Conservation (phyloP, 441 rosid species). For the Kokia cookei region DNA sequence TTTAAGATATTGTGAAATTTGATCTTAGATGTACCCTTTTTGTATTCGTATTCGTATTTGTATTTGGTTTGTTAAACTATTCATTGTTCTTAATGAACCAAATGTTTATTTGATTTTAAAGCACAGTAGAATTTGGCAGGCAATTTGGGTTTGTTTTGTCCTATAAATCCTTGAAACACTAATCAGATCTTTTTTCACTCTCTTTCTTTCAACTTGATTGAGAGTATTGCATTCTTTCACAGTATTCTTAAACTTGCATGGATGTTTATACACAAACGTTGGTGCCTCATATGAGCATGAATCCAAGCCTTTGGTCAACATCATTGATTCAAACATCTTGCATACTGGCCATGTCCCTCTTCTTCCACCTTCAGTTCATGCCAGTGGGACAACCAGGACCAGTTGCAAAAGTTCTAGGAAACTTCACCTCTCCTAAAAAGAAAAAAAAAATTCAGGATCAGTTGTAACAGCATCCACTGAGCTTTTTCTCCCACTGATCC, state of each 20-base stretch:
- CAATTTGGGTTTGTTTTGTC: not conserved
- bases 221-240: not conserved
- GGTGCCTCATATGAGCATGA: not conserved
- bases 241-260: not conserved
- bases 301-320: too few species aligned
- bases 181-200: conserved; percentile 18
- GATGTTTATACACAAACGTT: not conserved
- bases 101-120: not conserved
- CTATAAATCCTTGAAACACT: not conserved
- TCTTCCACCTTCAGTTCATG: too few species aligned
- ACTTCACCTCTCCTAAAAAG: too few species aligned
- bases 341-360: too few species aligned
- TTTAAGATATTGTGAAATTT: not conserved
- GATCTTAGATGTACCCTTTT: not conserved
- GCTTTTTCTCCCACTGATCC: too few species aligned
- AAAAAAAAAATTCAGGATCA: too few species aligned
- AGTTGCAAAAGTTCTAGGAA: too few species aligned
- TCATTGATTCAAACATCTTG: too few species aligned
- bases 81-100: not conserved
- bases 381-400: too few species aligned
- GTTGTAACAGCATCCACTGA: too few species aligned
- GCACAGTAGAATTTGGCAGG: not conserved
- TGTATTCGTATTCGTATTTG: too few species aligned
- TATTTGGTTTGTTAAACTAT: not conserved
- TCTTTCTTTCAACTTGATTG: not conserved